Evolutionary conservation across 176 grass and related monocot genomes (phyloP), one percentile per base, ranked within the genome.

Genomic region (Tillandsia leiboldiana): DNA sequence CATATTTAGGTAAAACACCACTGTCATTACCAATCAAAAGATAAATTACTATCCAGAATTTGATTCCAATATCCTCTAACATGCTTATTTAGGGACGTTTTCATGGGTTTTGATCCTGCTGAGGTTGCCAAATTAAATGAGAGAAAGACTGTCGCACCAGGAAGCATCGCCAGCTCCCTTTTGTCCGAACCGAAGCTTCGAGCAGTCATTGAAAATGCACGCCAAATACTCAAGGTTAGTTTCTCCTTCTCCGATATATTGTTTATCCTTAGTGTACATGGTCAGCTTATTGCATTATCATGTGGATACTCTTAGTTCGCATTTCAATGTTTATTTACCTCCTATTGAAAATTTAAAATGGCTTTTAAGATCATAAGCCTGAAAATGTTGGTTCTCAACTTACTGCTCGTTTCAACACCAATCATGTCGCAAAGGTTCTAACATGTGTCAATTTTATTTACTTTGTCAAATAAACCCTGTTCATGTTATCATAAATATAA

Each of bases 121-220:
- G 69, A 65, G 61, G 72, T 88, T 12, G 87, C 84, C 66, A 90
- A 86, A 80, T 82, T 99, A 66, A 93, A 90, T 10, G 94, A 99
- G 63, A 99, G 86, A 79, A 90, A 85, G 62, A 76, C 86, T 42
- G 51, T 88, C 58, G 79, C 73, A 50, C 58, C 79, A 77, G 84
- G 78, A 81, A 82, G 72, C 58, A 63, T 70, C 68, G 80, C 84
- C 15, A 85, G 29, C 73, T 88, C 82, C 70, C 84, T 99, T 82
- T 81, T 99, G 73, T 93, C 94, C 24, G 87, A 88, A 77, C 82
- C 79, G 70, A 99, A 99, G 72, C 73, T 99, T 64, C 80, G 87
- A 68, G 77, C 87, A 58, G 76, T 82, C 53, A 52, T 99, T 20
- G 87, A 99, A 78, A 99, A 93, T 78, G 87, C 87, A 72, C 57